phyloP scores from a whole-genome alignment of 345 rosid genomes.

The Isatis tinctoria region DNA sequence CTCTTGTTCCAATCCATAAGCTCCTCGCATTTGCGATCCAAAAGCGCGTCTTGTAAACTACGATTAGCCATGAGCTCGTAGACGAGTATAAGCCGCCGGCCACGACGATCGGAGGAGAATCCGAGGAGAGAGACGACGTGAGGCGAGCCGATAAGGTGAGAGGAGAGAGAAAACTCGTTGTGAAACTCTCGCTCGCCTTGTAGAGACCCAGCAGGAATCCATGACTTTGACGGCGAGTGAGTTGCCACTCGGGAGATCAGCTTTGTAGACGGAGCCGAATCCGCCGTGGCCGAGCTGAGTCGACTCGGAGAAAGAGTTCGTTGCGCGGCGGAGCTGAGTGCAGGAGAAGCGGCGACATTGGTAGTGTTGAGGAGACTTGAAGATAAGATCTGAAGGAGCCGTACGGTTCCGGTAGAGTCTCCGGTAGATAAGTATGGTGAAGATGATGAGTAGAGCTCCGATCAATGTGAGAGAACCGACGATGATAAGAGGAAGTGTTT shows the following conservation, averaged over 20 bases:
- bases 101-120: constrained; percentile 58
- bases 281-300: constrained; percentile 94
- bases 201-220: constrained; percentile 47
- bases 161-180: constrained; percentile 71
- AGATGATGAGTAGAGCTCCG: constrained; percentile 39
- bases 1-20: constrained; percentile 59
- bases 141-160: constrained; percentile 55
- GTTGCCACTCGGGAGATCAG: constrained; percentile 33
- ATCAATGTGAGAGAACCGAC: constrained; percentile 36
- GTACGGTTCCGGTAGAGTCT: constrained; percentile 72
- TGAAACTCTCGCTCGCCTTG: constrained; percentile 84
- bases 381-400: constrained; percentile 61
- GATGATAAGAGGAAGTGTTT: constrained; percentile 36
- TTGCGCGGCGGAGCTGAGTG: constrained; percentile 71
- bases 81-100: constrained; percentile 44
- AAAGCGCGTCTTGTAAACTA: constrained; percentile 62
- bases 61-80: constrained; percentile 77
- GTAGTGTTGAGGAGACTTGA: constrained; percentile 46
- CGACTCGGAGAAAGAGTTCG: constrained; percentile 64
- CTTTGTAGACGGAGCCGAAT: constrained; percentile 76
- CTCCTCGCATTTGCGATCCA: constrained; percentile 70
- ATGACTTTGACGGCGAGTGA: constrained; percentile 72
- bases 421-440: constrained; percentile 51
- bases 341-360: constrained; percentile 74
- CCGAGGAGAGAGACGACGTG: constrained; percentile 63